Conservation (phyloP, 2,329 filamentous ascomycete genomes). For the Pleochaeta shiraiana region DNA sequence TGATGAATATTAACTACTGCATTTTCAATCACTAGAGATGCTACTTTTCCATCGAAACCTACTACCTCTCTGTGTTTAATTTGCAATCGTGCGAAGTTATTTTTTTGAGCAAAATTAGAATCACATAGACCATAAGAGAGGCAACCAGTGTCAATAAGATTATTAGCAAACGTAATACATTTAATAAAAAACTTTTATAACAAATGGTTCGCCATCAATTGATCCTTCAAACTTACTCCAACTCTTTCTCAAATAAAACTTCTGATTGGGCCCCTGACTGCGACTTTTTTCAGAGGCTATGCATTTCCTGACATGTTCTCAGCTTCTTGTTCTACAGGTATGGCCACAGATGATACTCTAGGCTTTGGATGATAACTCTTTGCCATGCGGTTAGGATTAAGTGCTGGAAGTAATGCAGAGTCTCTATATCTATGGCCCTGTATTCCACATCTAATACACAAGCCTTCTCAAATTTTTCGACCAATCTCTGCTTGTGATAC, state of each 20-base stretch:
- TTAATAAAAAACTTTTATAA: neutral
- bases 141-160: neutral
- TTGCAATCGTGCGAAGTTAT: neutral
- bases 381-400: neutral
- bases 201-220: neutral
- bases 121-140: neutral
- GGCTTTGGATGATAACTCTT: neutral
- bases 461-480: neutral
- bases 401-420: neutral
- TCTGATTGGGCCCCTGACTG: neutral
- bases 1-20: too few relatives aligned
- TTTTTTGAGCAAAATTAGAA: neutral
- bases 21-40: too few relatives aligned
- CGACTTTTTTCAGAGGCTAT: neutral
- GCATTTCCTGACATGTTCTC: neutral
- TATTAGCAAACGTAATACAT: neutral
- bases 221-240: neutral
- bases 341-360: neutral
- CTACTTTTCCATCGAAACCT: neutral
- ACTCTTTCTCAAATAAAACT: neutral
- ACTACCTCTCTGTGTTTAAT: neutral
- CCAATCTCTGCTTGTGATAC: neutral
- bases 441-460: neutral
- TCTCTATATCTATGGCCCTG: neutral
- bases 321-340: neutral